These are phyloP conservation scores for Paratinospora sagittata DNA, from an alignment of 164 flowering plant species.

Conservation along the genomic window DNA sequence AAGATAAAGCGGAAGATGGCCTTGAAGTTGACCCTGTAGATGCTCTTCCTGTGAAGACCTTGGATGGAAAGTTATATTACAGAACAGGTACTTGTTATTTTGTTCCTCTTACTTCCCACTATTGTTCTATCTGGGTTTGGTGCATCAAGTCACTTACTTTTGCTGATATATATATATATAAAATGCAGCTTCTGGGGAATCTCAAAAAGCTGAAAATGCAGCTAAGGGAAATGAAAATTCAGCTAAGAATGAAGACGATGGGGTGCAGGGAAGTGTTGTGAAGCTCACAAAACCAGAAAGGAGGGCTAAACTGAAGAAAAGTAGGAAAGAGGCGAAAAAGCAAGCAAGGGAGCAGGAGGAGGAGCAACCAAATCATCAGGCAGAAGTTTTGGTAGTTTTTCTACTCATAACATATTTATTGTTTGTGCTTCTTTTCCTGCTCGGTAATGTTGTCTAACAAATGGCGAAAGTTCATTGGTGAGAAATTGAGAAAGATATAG, in stretches of 20 bases:
- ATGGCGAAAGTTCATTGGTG: background rate
- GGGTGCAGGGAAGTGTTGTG: conserved; percentile 26
- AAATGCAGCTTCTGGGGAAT: conserved; percentile 35
- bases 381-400: conserved; percentile 64
- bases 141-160: background rate
- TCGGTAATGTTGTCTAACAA: background rate
- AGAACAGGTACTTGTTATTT: conserved; percentile 38
- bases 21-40: conserved; percentile 69
- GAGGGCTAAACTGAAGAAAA: conserved; percentile 72
- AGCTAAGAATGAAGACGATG: conserved; percentile 23
- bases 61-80: conserved; percentile 65
- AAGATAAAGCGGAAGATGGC: conserved; percentile 29
- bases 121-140: background rate
- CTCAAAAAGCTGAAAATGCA: conserved; percentile 27
- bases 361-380: conserved; percentile 48
- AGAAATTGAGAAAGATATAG: no score
- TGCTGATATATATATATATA: background rate
- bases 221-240: conserved; percentile 29
- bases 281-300: conserved; percentile 73
- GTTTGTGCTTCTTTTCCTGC: background rate
- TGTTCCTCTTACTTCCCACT: background rate
- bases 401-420: background rate
- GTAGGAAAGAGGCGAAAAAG: conserved; percentile 71
- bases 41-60: conserved; percentile 82
- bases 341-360: conserved; percentile 41